phyloP scores from a whole-genome alignment of 352 stramenopile genomes.

The Phytophthora pisi region DNA sequence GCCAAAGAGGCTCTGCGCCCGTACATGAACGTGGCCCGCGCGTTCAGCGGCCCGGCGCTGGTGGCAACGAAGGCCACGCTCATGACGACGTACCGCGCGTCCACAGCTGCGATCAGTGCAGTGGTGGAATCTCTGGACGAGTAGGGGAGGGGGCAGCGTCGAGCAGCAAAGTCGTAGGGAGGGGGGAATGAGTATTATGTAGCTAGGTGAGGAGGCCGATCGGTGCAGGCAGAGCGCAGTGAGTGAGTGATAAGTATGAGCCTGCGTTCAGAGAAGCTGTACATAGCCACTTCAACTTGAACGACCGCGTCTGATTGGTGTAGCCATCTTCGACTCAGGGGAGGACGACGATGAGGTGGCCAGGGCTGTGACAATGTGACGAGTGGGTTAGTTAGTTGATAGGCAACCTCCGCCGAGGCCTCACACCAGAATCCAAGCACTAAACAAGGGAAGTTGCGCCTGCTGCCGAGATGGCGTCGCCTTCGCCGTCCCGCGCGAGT shows the following conservation, averaged over 20 bases:
- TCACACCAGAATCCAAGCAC: conserved; percentile 7
- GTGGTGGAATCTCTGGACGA: conserved; percentile 72
- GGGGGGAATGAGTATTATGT: background rate
- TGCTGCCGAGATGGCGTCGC: conserved; percentile 7
- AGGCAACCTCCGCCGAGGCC: background rate
- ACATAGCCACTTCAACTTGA: background rate
- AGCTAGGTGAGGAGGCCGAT: background rate
- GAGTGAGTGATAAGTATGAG: conserved; percentile 26
- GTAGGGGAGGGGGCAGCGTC: conserved; percentile 18
- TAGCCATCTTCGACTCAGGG: conserved; percentile 30
- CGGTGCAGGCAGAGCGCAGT: background rate
- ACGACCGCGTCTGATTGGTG: conserved; percentile 7
- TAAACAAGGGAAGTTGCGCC: background rate
- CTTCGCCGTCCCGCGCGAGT: conserved; percentile 17
- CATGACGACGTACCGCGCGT: conserved; percentile 74
- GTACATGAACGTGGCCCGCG: conserved; percentile 71
- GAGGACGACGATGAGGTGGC: conserved; percentile 19
- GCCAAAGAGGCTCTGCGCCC: conserved; percentile 58
- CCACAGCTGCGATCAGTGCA: conserved; percentile 67
- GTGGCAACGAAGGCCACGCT: conserved; percentile 68
- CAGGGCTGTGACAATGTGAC: conserved; percentile 11
- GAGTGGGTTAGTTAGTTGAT: background rate
- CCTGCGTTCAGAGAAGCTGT: background rate
- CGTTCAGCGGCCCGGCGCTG: conserved; percentile 76
- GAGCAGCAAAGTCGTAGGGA: background rate